Base-by-base conservation (phyloP, 106 monocot species). In the Vanilla planifolia region DNA sequence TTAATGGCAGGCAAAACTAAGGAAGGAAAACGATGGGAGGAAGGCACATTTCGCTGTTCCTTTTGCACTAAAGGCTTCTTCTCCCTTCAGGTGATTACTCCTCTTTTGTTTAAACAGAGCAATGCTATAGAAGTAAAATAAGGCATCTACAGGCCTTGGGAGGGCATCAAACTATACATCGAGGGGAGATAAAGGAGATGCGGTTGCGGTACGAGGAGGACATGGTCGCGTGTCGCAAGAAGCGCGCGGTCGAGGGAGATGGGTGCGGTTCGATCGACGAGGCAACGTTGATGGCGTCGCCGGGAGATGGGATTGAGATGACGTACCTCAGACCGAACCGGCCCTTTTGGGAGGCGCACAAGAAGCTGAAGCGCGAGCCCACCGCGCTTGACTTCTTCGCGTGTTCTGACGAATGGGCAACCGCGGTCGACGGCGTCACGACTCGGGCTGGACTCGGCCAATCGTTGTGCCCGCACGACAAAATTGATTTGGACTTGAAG, bases 21-120 rank as follows among this genome's bases (percentile, higher is more conserved):
- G n/a, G n/a, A n/a, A n/a, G n/a, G n/a, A n/a, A n/a, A n/a, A n/a
- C n/a, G n/a, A n/a, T n/a, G n/a, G 5, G 48, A 48, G 25, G 48
- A 48, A 48, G 48, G 24, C 0, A 21, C 48, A 13, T 48, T 48
- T 10, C 48, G 24, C 48, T 48, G 48, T 25, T 48, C 48, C 48
- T 48, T 48, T 25, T 48, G 48, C 48, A 25, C 23, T 25, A 48
- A 48, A 48, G 48, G 48, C 23, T 48, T 48, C 48, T 25, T 48
- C 48, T 23, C 48, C 48, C 6, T 24, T 21, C 48, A 48, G 48
- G 48, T 48, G 21, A 6, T 23, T 19, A n/a, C n/a, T n/a, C n/a
- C n/a, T n/a, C n/a, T n/a, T n/a, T n/a, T n/a, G n/a, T n/a, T n/a
- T n/a, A n/a, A n/a, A n/a, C n/a, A n/a, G n/a, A n/a, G n/a, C n/a